Evolutionary conservation across 257 asterid genomes (phyloP), one percentile per base, ranked within the genome.

Genomic region (Dorcoceras hygrometricum): DNA sequence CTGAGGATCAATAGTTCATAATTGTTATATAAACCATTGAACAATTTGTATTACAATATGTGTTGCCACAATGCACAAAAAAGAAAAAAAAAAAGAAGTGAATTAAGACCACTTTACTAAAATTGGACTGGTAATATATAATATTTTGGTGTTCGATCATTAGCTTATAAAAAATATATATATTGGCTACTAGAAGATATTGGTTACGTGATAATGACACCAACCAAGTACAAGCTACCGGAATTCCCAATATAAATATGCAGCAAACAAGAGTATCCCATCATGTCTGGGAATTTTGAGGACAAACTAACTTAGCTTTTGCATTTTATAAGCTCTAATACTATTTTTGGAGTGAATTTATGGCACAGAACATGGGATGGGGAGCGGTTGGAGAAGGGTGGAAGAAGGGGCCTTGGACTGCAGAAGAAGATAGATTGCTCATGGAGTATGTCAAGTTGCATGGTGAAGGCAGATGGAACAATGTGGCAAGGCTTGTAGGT

Each of bases 381-480:
- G 91, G 83, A 46, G 70, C 67, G 65, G 62, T 68, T 0, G 89
- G 78, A 59, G 90, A 90, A 57, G 95, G 78, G 20, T 91, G 96
- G 96, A 84, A 94, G 69, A 91, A 91, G 72, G 98, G 96, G 25
- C 98, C 98, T 26, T 91, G 98, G 98, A 91, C 96, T 56, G 70
- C 83, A 61, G 95, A 91, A 75, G 98, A 91, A 80, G 98, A 91
- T 68, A 77, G 75, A 22, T 69, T 89, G 20, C 94, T 91, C 24
- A 80, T 82, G 65, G 81, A 91, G 71, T 87, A 89, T 81, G 95
- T 91, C 68, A 83, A 88, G 62, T 69, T 83, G 81, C 88, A 91
- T 76, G 98, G 98, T 58, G 96, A 91, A 74, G 98, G 98, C 25
- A 80, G 96, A 73, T 91, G 98, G 98, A 91, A 87, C 76, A 89